Conservation (phyloP, 495 filamentous ascomycete genomes). For the Penicillium antarcticum region DNA sequence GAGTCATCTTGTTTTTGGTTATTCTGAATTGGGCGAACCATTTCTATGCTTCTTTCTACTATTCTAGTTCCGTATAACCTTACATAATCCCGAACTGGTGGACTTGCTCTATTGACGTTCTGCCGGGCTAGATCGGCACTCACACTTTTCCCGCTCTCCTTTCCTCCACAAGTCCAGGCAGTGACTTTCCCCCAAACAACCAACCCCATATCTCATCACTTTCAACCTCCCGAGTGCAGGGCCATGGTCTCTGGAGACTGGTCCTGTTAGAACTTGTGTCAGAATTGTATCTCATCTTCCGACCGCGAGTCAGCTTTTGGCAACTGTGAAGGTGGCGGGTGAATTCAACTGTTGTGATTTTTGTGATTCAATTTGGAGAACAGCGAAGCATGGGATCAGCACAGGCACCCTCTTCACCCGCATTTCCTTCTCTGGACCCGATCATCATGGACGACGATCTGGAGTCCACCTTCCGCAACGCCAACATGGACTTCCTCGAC, state of each 20-base stretch:
- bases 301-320: slow-evolving; percentile 1
- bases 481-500: slow-evolving; percentile 45
- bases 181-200: slow-evolving; percentile 18
- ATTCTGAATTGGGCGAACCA: no score
- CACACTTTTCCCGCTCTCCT: slow-evolving; percentile 33
- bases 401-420: slow-evolving; percentile 38
- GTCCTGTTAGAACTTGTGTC: slow-evolving; percentile 17
- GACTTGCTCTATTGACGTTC: slow-evolving; percentile 10
- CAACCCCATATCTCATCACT: not conserved
- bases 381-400: slow-evolving; percentile 39
- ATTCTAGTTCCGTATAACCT: no score
- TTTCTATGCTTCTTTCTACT: no score
- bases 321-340: slow-evolving; percentile 10
- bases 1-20: not conserved
- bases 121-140: slow-evolving; percentile 23
- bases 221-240: slow-evolving; percentile 10
- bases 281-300: not conserved
- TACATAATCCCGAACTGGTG: not conserved
- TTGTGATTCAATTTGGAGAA: slow-evolving; percentile 1
- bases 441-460: slow-evolving; percentile 48
- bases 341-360: slow-evolving; percentile 3
- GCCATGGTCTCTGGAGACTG: slow-evolving; percentile 25
- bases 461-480: slow-evolving; percentile 38
- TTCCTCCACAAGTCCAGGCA: slow-evolving; percentile 26
- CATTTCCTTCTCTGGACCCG: slow-evolving; percentile 41